Base-by-base conservation (phyloP, 768 basidiomycete genomes). In the Dioszegia crocea region DNA sequence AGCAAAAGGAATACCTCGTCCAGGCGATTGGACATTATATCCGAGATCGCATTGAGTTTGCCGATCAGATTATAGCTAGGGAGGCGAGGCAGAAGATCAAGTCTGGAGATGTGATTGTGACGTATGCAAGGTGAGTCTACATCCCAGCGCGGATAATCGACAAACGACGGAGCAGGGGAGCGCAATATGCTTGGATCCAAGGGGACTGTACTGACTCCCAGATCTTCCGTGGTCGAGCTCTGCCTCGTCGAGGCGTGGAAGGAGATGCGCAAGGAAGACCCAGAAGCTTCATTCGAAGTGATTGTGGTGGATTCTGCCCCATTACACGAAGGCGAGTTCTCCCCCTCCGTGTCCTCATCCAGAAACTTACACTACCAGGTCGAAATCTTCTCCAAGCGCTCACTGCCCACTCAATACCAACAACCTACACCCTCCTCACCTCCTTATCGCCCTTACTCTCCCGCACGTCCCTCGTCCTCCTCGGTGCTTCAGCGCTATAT, bases 291-390 rank as follows among this genome's bases (percentile, higher is more conserved):
- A 8, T 96, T 99, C 73, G 89, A 88, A 0, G 93, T 96, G 17
- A 85, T 97, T 41, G 85, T 96, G 9, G 86, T 97, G 11, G 96
- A 99, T 74, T 93, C 93, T n/a, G 82, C 89, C 54, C 96, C 96
- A 2, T 82, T 98, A 66, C 81, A 91, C 14, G 96, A 99, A 83
- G 94, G 92, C 79, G 29, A 54, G 76, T 63, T 31, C 10, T 48
- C 9, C 19, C 19, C 31, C 38, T 31, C 31, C 14, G 36, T 33
- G 23, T 33, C 14, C 27, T 24, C 44, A 31, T 23, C 47, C 45
- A 24, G 2, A 33, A 11, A n/a, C 44, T 52, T 44, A 39, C 27
- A 43, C 23, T 6, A 6, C 54, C 57, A 94, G 92, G 92, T 57
- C 93, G 91, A 77, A 80, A 83, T 8, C 80, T 96, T 0, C 80